Evolutionary conservation across 2,329 filamentous ascomycete genomes (phyloP), one percentile per base, ranked within the genome.

Genomic region (Diplodia scrobiculata): DNA sequence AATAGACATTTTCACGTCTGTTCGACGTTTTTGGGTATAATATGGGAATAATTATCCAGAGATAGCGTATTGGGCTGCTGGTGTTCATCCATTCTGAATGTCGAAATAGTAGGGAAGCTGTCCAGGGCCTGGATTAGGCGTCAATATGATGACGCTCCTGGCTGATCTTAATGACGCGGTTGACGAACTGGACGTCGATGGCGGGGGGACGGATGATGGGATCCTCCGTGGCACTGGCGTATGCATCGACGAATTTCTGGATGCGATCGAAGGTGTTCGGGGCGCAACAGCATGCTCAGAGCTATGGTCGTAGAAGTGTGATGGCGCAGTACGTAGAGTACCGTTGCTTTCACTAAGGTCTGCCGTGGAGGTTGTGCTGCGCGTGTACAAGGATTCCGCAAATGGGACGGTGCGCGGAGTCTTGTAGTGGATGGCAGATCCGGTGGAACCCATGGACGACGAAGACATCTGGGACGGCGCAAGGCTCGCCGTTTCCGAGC

Each of bases 401-500:
- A 53, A 62, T 6, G 64, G 64, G 11, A n/a, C 19, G 32, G 73
- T 68, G 10, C 72, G 73, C 0, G 74, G 73, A 3, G 73, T 75
- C 50, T 70, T 73, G 67, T 74, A 75, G 11, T 70, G 69, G 1
- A 73, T 68, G 3, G 70, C 68, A 2, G 73, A 75, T 9, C 68
- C 68, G 36, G 71, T 73, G 29, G 72, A 73, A 52, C 34, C 67
- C 63, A 66, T 71, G 17, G 47, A 55, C 9, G 69, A 70, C 0
- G 72, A 73, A 3, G 59, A 54, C 13, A 34, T 58, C 51, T 72
- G 71, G 5, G 75, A 76, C 5, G 74, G 72, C 14, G 75, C 73
- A 7, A 78, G 72, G 66, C 74, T 77, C 53, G 70, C 71, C 1
- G 70, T 73, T 6, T 78, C 76, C 5, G 72, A 72, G 32, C 69